These are phyloP conservation scores for Metschnikowia anglica DNA, from an alignment of 805 yeast species.

Conservation along the genomic window DNA sequence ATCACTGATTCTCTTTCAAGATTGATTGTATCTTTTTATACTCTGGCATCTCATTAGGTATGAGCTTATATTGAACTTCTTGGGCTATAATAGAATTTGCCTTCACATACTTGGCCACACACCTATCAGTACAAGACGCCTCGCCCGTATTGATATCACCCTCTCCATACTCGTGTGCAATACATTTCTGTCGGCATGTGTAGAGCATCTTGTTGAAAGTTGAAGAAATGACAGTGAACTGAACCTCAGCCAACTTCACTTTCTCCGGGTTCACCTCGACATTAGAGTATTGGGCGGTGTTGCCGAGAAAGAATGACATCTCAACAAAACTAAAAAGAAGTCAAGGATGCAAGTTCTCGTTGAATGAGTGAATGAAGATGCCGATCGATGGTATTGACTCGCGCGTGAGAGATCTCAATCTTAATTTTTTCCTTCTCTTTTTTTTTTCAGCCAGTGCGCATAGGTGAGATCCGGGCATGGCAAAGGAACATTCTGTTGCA, in stretches of 20 bases:
- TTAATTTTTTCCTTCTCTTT: background rate
- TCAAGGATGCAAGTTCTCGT: too few relatives aligned
- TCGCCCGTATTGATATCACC: constrained; percentile 85
- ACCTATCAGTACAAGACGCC: constrained; percentile 75
- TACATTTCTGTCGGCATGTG: constrained; percentile 73
- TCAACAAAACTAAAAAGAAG: background rate
- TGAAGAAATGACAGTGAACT: constrained; percentile 57
- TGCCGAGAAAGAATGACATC: constrained; percentile 67
- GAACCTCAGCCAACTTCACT: constrained; percentile 63
- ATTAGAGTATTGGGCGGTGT: constrained; percentile 38
- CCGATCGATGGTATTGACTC: background rate
- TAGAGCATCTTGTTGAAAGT: constrained; percentile 48
- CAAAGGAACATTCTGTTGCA: too few relatives aligned
- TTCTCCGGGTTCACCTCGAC: constrained; percentile 60
- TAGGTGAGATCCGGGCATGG: background rate
- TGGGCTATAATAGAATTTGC: constrained; percentile 66
- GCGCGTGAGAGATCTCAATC: background rate
- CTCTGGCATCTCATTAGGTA: constrained; percentile 36
- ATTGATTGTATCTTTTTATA: constrained; percentile 32
- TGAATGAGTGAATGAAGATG: background rate
- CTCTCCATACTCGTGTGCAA: constrained; percentile 84
- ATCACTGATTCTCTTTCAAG: constrained; percentile 4
- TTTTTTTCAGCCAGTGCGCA: background rate
- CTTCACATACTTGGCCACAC: constrained; percentile 78
- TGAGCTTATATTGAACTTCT: constrained; percentile 34